Conservation (phyloP, 768 basidiomycete genomes). For the Suillus hirtellus region DNA sequence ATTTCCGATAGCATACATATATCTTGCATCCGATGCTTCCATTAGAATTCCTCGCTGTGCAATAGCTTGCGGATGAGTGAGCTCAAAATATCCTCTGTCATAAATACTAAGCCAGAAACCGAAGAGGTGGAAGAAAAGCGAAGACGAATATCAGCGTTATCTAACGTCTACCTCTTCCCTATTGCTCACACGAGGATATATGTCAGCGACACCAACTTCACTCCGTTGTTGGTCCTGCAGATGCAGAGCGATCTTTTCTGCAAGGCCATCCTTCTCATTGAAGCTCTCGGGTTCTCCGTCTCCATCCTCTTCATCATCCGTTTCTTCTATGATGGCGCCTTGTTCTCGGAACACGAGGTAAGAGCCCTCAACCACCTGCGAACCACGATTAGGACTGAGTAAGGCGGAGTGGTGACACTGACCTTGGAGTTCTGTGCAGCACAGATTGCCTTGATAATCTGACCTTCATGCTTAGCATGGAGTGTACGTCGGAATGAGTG, state of each 20-base stretch:
- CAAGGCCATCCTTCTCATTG: conserved; percentile 52
- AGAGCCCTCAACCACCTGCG: conserved; percentile 57
- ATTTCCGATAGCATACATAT: no score
- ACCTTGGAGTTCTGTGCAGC: conserved; percentile 80
- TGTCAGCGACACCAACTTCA: neutral
- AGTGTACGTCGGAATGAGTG: conserved; percentile 77
- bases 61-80: neutral
- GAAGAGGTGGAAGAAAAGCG: neutral
- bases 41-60: neutral
- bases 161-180: neutral
- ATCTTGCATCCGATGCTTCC: neutral
- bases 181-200: neutral
- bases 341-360: conserved; percentile 60
- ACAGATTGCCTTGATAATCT: conserved; percentile 76
- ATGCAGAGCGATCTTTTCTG: conserved; percentile 34
- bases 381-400: neutral
- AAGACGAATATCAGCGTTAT: neutral
- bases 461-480: conserved; percentile 67
- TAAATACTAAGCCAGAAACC: neutral
- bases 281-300: conserved; percentile 24
- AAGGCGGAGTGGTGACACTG: conserved; percentile 13
- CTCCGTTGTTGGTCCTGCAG: conserved; percentile 4
- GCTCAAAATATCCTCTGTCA: neutral
- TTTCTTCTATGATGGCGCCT: conserved; percentile 69
- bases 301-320: conserved; percentile 42